Evolutionary conservation across 257 asterid species (phyloP), one percentile per base, ranked within the genome.

Genomic region (Knoxia roxburghii): DNA sequence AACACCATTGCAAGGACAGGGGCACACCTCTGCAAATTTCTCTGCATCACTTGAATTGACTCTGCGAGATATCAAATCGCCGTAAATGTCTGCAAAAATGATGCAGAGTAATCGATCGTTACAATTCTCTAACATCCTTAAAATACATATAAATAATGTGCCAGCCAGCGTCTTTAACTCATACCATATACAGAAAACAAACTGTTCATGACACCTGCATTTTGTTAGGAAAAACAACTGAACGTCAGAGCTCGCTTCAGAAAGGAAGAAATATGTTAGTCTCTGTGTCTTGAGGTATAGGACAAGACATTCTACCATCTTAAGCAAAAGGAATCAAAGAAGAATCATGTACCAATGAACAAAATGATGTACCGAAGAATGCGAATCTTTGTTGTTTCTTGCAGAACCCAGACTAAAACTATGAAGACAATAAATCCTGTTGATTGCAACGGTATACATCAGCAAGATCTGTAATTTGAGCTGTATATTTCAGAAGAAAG

Each of bases 131-230:
- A 11, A 33, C 29, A 37, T 23, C 27, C 17, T 40, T 4, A 13
- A 15, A 17, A 15, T 29, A 61, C 39, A 40, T 17, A 24, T 2
- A 27, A 21, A 51, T n/a, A 11, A 24, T 13, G 26, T 55, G 53
- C 7, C 51, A 20, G 43, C 10, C 17, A 4, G 6, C 39, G 40
- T 58, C 39, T 65, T 41, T 59, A 58, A 43, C 17, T 18, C 75
- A 55, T 80, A 80, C 84, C 79, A 58, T 73, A 76, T 0, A 80
- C 73, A 43, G 84, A 80, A 67, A 80, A 76, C 61, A 76, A 70
- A 74, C 84, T 80, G 84, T 76, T 80, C 81, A 76, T 76, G 8
- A 80, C 81, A 45, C 84, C 84, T 79, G 83, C 65, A 72, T 24
- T 62, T 43, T 55, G 69, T 20, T 59, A 46, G 15, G 29, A 65